phyloP scores from a whole-genome alignment of 176 grass and related monocot species.

The Aegilops umbellulata region DNA sequence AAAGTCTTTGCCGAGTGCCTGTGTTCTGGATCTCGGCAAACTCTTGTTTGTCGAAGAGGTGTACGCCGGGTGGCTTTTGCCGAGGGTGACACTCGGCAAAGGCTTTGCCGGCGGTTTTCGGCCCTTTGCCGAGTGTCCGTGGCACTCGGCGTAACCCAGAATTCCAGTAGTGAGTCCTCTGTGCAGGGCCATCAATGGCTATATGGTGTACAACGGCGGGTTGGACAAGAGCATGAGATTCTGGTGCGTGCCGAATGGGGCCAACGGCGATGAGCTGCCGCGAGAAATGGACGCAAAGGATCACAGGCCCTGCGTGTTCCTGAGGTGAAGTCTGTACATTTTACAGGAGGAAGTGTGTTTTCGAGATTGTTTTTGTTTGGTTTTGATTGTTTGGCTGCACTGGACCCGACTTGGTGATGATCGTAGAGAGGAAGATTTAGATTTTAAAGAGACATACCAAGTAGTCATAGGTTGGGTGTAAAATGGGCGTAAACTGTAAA shows the following conservation, averaged over 20 bases:
- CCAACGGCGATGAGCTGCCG: background rate
- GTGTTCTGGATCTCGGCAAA: too few relatives aligned
- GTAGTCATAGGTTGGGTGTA: conserved; percentile 16
- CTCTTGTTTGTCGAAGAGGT: too few relatives aligned
- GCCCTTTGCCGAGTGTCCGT: too few relatives aligned
- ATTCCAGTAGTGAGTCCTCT: background rate
- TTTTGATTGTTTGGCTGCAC: background rate
- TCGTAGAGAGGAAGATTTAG: background rate
- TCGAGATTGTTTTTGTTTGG: background rate
- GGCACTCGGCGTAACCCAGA: too few relatives aligned
- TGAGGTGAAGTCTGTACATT: conserved; percentile 30
- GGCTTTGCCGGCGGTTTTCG: too few relatives aligned
- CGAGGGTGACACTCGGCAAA: too few relatives aligned
- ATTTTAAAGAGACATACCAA: background rate
- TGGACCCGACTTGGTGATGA: too few relatives aligned
- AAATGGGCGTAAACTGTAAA: conserved; percentile 5
- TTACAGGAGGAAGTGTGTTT: too few relatives aligned
- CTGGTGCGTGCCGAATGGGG: conserved; percentile 64
- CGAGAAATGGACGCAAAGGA: conserved; percentile 1
- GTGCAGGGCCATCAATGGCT: conserved; percentile 45
- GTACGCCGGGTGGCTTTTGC: too few relatives aligned
- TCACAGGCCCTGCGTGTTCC: conserved; percentile 21
- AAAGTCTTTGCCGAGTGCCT: too few relatives aligned
- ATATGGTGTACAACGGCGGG: conserved; percentile 79
- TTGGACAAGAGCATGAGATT: conserved; percentile 85